Percentiles rank a stretch among this genome's conserved stretches.
Conservation (phyloP, 352 stramenopile genomes). For the Phytopythium boreale region DNA sequence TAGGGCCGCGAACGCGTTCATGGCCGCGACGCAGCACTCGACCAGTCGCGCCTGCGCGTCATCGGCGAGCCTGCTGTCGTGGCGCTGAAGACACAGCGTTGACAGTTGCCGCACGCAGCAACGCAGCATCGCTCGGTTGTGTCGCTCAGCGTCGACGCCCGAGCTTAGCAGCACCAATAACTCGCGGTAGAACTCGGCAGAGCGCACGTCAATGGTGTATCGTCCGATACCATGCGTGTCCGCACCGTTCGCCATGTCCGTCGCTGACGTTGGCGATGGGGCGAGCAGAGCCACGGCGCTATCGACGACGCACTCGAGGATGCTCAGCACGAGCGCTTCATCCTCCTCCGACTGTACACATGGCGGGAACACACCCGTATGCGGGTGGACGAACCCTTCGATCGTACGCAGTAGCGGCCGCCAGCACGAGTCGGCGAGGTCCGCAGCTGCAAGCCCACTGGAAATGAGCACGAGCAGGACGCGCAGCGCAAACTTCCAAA, state of each 20-base stretch:
- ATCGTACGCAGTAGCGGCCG: conserved; percentile 62
- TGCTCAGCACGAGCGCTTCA: conserved; percentile 65
- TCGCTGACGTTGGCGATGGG: neutral
- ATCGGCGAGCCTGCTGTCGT: conserved; percentile 40
- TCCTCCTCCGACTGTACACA: conserved; percentile 75
- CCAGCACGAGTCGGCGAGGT: conserved; percentile 46
- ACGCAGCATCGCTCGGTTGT: conserved; percentile 61
- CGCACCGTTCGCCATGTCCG: conserved; percentile 15
- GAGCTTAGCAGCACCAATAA: conserved; percentile 60
- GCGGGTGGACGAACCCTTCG: conserved; percentile 51
- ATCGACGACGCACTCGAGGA: conserved; percentile 76
- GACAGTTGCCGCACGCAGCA: conserved; percentile 77
- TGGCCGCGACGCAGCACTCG: conserved; percentile 48
- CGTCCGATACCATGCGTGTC: conserved; percentile 14
- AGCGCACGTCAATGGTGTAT: conserved; percentile 5
- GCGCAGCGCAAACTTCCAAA: conserved; percentile 77
- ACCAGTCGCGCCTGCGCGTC: conserved; percentile 58
- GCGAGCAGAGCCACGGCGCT: conserved; percentile 53
- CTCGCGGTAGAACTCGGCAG: conserved; percentile 42
- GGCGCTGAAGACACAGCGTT: conserved; percentile 64
- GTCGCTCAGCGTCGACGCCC: conserved; percentile 43
- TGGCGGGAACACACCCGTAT: conserved; percentile 43
- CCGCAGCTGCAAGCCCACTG: conserved; percentile 55
- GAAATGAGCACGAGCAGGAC: conserved; percentile 74
- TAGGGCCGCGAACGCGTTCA: conserved; percentile 41